These are phyloP conservation scores for Metschnikowia vanudenii DNA, from an alignment of 805 yeast species.

Conservation along the genomic window DNA sequence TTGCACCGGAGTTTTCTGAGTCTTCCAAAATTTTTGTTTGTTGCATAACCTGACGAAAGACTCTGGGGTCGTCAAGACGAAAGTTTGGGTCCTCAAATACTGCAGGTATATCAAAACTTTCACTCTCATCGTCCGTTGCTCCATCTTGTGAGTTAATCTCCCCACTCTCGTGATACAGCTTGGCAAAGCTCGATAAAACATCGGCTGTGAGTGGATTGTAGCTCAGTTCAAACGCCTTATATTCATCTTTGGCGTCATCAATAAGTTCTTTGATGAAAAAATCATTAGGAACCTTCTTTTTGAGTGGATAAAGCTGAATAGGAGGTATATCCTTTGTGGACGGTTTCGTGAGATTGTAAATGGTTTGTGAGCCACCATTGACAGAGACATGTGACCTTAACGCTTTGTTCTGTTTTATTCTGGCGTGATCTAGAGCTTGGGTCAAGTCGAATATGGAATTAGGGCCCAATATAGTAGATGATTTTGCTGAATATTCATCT, in stretches of 20 bases:
- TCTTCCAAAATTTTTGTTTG: conserved; percentile 45
- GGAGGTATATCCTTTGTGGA: conserved; percentile 83
- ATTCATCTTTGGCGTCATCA: conserved; percentile 25
- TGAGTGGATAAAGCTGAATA: conserved; percentile 49
- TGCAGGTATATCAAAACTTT: conserved; percentile 53
- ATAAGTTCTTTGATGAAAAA: conserved; percentile 24
- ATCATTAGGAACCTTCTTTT: conserved; percentile 23
- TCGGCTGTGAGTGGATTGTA: conserved; percentile 39
- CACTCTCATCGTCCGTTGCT: conserved; percentile 1
- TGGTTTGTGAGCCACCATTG: conserved; percentile 44
- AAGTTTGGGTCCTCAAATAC: conserved; percentile 69
- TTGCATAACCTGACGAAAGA: conserved; percentile 72
- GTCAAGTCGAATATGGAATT: conserved; percentile 79
- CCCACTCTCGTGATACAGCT: conserved; percentile 20
- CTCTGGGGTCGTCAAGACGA: conserved; percentile 83
- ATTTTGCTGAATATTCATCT: conserved; percentile 19
- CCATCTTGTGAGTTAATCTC: conserved; percentile 11
- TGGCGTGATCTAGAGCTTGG: conserved; percentile 53
- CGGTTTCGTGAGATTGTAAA: conserved; percentile 56
- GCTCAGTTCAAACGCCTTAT: conserved; percentile 37
- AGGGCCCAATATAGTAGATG: conserved; percentile 60
- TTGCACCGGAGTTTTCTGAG: conserved; percentile 20
- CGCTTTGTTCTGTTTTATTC: conserved; percentile 33
- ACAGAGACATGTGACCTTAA: conserved; percentile 35
- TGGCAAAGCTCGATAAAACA: conserved; percentile 29